Base-by-base conservation (phyloP, 192 early-diverging fungal species). In the Kappamyces sp. region DNA sequence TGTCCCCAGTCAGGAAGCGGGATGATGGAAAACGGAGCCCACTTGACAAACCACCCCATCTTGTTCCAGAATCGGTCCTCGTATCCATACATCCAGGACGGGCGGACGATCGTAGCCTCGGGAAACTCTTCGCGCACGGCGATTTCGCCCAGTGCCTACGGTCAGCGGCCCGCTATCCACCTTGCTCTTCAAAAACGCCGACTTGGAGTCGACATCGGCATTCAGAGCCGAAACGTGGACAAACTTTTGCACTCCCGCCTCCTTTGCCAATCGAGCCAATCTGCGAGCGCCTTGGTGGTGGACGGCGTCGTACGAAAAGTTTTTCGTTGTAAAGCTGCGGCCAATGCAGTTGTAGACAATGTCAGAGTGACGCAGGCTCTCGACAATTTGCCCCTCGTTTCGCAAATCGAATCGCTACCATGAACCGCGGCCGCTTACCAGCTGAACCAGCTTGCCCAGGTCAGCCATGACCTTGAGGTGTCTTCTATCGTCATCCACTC, bases 291-390 rank as follows among this genome's bases (percentile, higher is more conserved):
- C 88, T 48, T 93, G 87, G 50, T 91, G 80, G 66, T 98, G 87
- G 13, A 92, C 87, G 60, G 88, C 74, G 33, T 90, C 74, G 62
- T 91, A 86, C 6, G 81, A 79, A 66, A 93, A 98, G 85, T 95
- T 97, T 72, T 91, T 92, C 55, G 96, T 94, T 53, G 84, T 83
- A 60, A 86, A 94, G 76, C 91, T 88, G 65, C 87, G 83, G 8
- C 92, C 96, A 54, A 98, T 86, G 51, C 93, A 81, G 69, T 98
- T 98, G 71, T 92, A 90, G 58, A 98, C 93, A 44, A 90, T 84
- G 64, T 98, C 96, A 32, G 91, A 92, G 75, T 98, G 88, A 60
- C 87, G 87, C 41, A 98, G 80, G 65, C 80, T 84, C 67, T 90
- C 88, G 35, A 77, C 77, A 58, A 98, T 83, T 63, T 83, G 79